Evolutionary conservation across 2,329 filamentous ascomycete species (phyloP), one percentile per base, ranked within the genome.

Genomic region (Aspergillus sp.): DNA sequence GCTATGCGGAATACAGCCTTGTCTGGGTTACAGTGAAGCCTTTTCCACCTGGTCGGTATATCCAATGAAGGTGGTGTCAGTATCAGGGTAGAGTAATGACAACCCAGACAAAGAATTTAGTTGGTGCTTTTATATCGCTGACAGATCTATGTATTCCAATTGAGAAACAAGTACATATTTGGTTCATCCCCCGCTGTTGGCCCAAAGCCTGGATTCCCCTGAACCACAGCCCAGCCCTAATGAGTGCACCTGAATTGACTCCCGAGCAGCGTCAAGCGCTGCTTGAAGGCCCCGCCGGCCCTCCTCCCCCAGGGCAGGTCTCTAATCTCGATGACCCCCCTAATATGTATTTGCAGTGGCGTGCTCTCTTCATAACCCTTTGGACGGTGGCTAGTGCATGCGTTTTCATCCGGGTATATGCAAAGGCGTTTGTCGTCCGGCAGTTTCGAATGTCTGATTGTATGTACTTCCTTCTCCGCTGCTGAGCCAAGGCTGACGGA

Each of bases 391-490:
- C 48, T 12, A 42, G 36, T n/a, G 12, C 53, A 8, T 48, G 30
- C n/a, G 12, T 57, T 11, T 17, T 42, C 3, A 43, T 57, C 13
- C 55, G 55, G 5, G 1, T 57, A 1, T 57, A 57, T 24, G 52
- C 55, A 11, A 57, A 57, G 26, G 26, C 42, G 3, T 48, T 49
- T 20, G 24, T 57, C 3, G 30, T 53, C n/a, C 55, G 49, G 2
- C 12, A 44, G 7, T 20, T 53, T 8, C 11, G 38, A 8, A 11
- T 39, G 3, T 57, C 55, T n/a, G 55, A 57, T n/a, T 57, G 55
- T 57, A 32, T 48, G 55, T 34, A 5, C 5, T 24, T 2, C 3
- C 42, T 13, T 15, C 5, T 7, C 2, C 4, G 24, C 15, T n/a
- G 4, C 34, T 9, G 0, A 18, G 3, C 7, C 15, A 26, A 48